Conservation (phyloP, 2,329 filamentous ascomycete genomes). For the Xylaria multiplex region DNA sequence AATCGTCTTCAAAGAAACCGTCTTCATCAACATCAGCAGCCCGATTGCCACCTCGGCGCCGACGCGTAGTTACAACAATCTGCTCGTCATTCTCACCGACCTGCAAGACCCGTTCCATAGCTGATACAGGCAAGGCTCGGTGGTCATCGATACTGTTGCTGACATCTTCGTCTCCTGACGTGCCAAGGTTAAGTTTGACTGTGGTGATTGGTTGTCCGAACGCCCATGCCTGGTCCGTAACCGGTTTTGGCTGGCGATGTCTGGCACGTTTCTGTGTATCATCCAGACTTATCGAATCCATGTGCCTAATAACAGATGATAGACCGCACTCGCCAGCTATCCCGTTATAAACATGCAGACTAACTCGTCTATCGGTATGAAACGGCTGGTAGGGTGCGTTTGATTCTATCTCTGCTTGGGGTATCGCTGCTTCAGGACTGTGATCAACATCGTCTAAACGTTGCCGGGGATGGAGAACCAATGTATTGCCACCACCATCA, state of each 20-base stretch:
- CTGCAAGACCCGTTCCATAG: slow-evolving; percentile 71
- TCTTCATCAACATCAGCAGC: slow-evolving; percentile 67
- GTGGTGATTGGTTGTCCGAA: slow-evolving; percentile 67
- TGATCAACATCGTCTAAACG: slow-evolving; percentile 53
- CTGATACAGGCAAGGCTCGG: slow-evolving; percentile 69
- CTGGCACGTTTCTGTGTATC: slow-evolving; percentile 54
- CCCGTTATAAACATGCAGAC: slow-evolving; percentile 72
- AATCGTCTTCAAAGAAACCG: slow-evolving; percentile 92
- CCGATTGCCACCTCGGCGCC: slow-evolving; percentile 68
- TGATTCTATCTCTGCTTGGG: slow-evolving; percentile 89
- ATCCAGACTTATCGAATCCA: slow-evolving; percentile 56
- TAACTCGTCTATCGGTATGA: slow-evolving; percentile 87
- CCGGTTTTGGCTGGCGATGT: slow-evolving; percentile 33
- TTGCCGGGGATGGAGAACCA: slow-evolving; percentile 60
- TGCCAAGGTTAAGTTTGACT: slow-evolving; percentile 64
- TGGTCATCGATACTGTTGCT: slow-evolving; percentile 63
- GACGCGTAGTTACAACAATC: slow-evolving; percentile 83
- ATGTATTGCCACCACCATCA: slow-evolving; percentile 64
- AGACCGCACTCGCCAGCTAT: slow-evolving; percentile 42
- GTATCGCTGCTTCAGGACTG: slow-evolving; percentile 71
- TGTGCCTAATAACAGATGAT: slow-evolving; percentile 53
- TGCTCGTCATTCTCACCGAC: slow-evolving; percentile 73
- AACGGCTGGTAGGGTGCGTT: slow-evolving; percentile 96
- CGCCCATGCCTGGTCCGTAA: slow-evolving; percentile 59
- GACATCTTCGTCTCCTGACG: slow-evolving; percentile 63